Percentiles rank a stretch among this genome's conserved stretches.
Evolutionary conservation across 2,329 filamentous ascomycete genomes (phyloP).

Genomic region (Phoma herbarum): DNA sequence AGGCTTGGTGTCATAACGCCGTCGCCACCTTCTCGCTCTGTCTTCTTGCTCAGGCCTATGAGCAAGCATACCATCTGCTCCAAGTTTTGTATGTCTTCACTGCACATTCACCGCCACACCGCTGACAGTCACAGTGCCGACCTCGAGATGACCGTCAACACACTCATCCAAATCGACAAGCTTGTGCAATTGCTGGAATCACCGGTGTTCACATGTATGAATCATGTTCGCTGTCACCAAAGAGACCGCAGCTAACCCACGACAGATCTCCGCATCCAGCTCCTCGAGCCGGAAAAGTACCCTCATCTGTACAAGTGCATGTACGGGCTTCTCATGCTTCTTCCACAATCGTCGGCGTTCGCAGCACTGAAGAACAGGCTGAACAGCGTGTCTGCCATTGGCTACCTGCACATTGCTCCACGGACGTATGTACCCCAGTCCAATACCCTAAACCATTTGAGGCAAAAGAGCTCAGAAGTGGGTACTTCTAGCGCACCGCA

Average conservation of each 20-base stretch:
- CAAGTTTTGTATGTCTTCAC: constrained; percentile 82
- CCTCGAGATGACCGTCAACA: constrained; percentile 98
- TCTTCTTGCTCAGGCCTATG: constrained; percentile 93
- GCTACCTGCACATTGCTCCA: constrained; percentile 85
- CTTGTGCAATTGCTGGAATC: constrained; percentile 96
- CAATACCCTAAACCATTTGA: constrained; percentile 51
- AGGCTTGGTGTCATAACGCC: constrained; percentile 98
- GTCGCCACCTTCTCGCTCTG: constrained; percentile 97
- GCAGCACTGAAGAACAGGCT: constrained; percentile 94
- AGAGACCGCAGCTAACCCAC: constrained; percentile 23
- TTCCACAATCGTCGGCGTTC: constrained; percentile 98
- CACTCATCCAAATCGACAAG: constrained; percentile 98
- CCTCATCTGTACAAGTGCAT: constrained; percentile 97
- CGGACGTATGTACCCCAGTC: constrained; percentile 69
- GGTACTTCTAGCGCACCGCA: constrained; percentile 46
- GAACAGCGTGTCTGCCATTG: constrained; percentile 96
- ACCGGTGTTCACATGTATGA: constrained; percentile 93
- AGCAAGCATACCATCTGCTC: constrained; percentile 94
- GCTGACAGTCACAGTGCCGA: constrained; percentile 73
- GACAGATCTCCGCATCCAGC: constrained; percentile 87
- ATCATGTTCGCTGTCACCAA: not conserved
- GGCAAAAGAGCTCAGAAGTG: constrained; percentile 54
- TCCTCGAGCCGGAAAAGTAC: constrained; percentile 93
- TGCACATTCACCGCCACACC: constrained; percentile 4
- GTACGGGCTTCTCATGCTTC: constrained; percentile 94